Conservation (phyloP, 139 green algal genomes). For the Micractinium sp. region DNA sequence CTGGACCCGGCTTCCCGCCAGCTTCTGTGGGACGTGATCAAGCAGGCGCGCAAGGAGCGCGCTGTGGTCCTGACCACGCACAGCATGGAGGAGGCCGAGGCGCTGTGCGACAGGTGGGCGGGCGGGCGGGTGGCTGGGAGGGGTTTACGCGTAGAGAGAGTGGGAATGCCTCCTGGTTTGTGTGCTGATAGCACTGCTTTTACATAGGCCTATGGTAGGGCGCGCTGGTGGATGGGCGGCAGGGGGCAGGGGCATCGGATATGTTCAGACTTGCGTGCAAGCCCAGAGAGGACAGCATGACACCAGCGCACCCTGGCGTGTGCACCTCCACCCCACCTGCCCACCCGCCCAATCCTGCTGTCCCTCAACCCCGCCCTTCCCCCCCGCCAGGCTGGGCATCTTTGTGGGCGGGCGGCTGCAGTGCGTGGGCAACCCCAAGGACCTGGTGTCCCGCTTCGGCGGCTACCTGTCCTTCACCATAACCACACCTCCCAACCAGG, state of each 20-base stretch:
- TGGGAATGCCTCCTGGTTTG: no score
- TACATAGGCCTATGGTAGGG: no score
- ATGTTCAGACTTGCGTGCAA: no score
- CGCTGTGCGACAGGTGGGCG: constrained; percentile 73
- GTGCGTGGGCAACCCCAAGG: constrained; percentile 84
- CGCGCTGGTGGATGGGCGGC: no score
- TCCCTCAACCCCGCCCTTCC: neutral
- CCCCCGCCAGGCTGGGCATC: constrained; percentile 65
- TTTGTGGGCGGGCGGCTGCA: constrained; percentile 71
- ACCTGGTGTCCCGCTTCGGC: constrained; percentile 82
- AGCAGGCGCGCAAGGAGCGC: constrained; percentile 41
- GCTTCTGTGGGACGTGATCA: constrained; percentile 85
- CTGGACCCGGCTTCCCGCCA: constrained; percentile 70
- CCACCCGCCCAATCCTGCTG: no score
- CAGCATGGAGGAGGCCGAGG: constrained; percentile 81
- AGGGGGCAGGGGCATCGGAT: no score
- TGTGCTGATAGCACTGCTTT: neutral
- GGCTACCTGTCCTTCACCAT: constrained; percentile 81
- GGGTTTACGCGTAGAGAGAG: neutral
- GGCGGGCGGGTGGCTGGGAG: neutral
- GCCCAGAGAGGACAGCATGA: no score
- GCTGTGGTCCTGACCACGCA: constrained; percentile 95
- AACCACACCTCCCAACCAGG: constrained; percentile 67
- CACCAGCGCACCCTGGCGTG: neutral
- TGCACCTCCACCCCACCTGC: neutral